These are phyloP conservation scores for Sclerotinia nivalis DNA, from an alignment of 2,329 filamentous ascomycete species.

Conservation along the genomic window DNA sequence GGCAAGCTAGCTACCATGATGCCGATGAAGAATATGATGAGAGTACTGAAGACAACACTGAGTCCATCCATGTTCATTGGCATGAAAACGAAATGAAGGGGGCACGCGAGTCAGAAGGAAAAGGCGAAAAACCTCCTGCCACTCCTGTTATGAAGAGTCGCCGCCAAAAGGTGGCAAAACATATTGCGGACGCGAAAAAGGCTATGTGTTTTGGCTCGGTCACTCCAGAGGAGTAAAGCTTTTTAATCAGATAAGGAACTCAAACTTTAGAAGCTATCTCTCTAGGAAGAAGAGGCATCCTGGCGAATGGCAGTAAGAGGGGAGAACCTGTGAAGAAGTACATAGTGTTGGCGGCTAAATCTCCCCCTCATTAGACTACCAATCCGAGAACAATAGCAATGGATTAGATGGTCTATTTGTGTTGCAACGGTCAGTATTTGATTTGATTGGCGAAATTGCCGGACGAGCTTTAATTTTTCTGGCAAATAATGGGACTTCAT, in stretches of 20 bases:
- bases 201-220: neutral
- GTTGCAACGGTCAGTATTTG: fast-evolving
- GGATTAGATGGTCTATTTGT: fast-evolving
- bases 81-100: fast-evolving
- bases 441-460: neutral
- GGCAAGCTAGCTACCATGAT: neutral
- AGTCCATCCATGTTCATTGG: neutral
- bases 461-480: neutral
- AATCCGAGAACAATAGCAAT: neutral
- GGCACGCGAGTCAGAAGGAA: fast-evolving
- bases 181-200: neutral
- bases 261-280: no score
- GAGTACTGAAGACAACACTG: neutral
- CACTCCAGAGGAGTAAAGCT: neutral
- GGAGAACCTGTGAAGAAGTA: no score
- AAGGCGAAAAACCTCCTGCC: neutral
- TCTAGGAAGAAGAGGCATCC: no score
- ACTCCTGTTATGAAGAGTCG: neutral
- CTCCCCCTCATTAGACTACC: no score
- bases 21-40: neutral
- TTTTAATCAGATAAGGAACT: fast-evolving
- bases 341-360: neutral
- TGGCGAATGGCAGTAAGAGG: fast-evolving
- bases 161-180: neutral
- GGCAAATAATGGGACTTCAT: no score